A percentile compares a stretch with the other conserved stretches of the same genome.
Evolutionary conservation across 2,329 filamentous ascomycete genomes (phyloP).

Genomic region (Orbilia brochopaga): DNA sequence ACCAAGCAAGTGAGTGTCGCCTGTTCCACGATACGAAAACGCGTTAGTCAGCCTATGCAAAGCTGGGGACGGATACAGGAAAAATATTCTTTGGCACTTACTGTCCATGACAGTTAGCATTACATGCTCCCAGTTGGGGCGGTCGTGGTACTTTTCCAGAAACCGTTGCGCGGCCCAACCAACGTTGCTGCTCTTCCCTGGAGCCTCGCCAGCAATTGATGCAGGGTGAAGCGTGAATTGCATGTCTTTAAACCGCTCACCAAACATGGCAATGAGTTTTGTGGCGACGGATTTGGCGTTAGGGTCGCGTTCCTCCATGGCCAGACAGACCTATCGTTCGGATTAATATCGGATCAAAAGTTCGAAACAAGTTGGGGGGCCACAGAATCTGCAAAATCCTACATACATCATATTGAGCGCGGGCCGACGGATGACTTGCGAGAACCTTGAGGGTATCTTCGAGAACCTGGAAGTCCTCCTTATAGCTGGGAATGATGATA

Average conservation of each 20-base stretch:
- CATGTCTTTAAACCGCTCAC: slow-evolving; percentile 70
- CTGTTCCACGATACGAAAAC: slow-evolving; percentile 58
- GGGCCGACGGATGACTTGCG: slow-evolving; percentile 70
- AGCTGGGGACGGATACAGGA: slow-evolving; percentile 1
- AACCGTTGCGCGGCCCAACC: slow-evolving; percentile 73
- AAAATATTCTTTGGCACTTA: slow-evolving; percentile 59
- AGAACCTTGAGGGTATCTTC: slow-evolving; percentile 72
- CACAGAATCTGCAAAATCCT: neutral
- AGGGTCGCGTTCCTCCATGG: slow-evolving; percentile 73
- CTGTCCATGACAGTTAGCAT: slow-evolving; percentile 76
- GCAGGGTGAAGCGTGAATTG: slow-evolving; percentile 71
- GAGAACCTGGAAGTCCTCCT: slow-evolving; percentile 72
- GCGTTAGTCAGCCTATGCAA: slow-evolving; percentile 55
- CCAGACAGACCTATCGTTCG: slow-evolving; percentile 68
- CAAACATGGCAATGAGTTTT: slow-evolving; percentile 68
- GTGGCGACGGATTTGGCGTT: slow-evolving; percentile 68
- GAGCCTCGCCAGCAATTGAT: slow-evolving; percentile 70
- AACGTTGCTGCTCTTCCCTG: slow-evolving; percentile 77
- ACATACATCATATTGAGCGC: slow-evolving; percentile 72
- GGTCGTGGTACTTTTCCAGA: slow-evolving; percentile 66
- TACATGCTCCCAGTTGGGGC: slow-evolving; percentile 65
- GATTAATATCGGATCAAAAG: slow-evolving; percentile 43
- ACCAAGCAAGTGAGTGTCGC: slow-evolving; percentile 72
- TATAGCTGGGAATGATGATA: slow-evolving; percentile 76
- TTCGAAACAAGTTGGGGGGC: slow-evolving; percentile 37